Percentiles rank a stretch among this genome's conserved stretches.
These are phyloP conservation scores for Sungouiella blattae DNA, from an alignment of 805 yeast genomes.

Conservation along the genomic window DNA sequence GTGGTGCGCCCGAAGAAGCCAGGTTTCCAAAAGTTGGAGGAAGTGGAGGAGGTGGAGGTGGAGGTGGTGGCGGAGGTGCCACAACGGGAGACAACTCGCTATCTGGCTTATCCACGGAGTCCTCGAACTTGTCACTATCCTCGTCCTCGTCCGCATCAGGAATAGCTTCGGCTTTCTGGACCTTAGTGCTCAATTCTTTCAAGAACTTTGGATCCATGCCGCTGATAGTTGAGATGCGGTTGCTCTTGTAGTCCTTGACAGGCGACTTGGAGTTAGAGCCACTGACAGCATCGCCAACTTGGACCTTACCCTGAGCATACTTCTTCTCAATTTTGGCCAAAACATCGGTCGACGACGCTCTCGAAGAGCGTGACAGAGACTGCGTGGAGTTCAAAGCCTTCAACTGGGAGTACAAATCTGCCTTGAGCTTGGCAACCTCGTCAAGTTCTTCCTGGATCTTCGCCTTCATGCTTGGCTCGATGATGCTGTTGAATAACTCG, in stretches of 20 bases:
- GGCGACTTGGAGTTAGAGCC: constrained; percentile 17
- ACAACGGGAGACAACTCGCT: neutral
- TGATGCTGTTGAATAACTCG: constrained; percentile 12
- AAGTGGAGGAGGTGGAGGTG: constrained; percentile 26
- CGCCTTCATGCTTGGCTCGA: constrained; percentile 32
- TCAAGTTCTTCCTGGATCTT: constrained; percentile 40
- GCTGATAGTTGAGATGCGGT: constrained; percentile 33
- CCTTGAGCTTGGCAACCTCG: constrained; percentile 40
- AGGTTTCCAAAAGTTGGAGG: constrained; percentile 15
- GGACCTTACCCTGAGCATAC: constrained; percentile 43
- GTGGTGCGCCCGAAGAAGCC: constrained; percentile 17
- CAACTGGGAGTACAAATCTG: constrained; percentile 38
- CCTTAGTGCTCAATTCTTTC: constrained; percentile 51
- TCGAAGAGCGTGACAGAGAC: constrained; percentile 12
- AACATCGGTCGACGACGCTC: constrained; percentile 5
- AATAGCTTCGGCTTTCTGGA: constrained; percentile 40
- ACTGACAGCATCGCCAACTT: constrained; percentile 8
- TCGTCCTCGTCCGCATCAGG: constrained; percentile 17
- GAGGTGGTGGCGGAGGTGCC: constrained; percentile 11
- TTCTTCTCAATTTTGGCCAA: constrained; percentile 40
- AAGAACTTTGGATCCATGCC: constrained; percentile 49
- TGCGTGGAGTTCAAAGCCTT: constrained; percentile 13
- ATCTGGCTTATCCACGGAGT: constrained; percentile 3
- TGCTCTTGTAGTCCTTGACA: constrained; percentile 24
- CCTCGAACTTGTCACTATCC: constrained; percentile 11